Evolutionary conservation across 2,329 filamentous ascomycete species (phyloP), one percentile per base, ranked within the genome.

Genomic region (Penicillium sp.): DNA sequence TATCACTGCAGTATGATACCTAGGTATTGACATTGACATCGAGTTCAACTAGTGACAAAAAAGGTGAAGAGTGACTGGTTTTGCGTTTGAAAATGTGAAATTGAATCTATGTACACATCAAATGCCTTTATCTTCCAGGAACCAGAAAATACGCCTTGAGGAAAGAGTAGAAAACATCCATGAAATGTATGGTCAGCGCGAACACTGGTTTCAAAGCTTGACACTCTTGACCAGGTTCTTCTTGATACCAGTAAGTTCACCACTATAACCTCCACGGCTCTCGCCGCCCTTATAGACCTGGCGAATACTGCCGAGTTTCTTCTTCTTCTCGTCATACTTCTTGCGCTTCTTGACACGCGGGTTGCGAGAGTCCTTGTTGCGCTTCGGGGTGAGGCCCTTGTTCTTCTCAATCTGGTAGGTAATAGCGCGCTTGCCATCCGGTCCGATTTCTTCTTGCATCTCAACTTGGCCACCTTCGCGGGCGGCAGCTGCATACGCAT

Each of bases 341-440:
- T 88, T 88, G 69, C 88, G 82, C 84, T 96, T 97, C 84, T 97
- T 98, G 51, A 97, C 91, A 65, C 93, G 78, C 23, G 93, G 90
- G 71, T 98, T 98, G 49, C 91, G 77, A 43, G 89, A 85, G 56
- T 94, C 90, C 81, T 98, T 97, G 77, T 86, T 94, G 50, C 91
- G 78, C 68, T 86, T 84, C 32, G 90, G 88, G 43, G 87, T 83
- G 48, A 98, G 72, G 20, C 93, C 93, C 78, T 96, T 96, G 71
- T 98, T 98, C 80, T 97, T 96, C 72, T 90, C 81, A 60, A 98
- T 98, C 54, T 83, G 80, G 69, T 96, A 97, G 13, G 81, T 87
- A 64, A 98, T 94, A 67, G 88, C 87, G 45, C 94, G 77, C 72
- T 96, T 94, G 45, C 90, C 91, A 57, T 95, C 89, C 42, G 81